Conservation (phyloP, 2,329 filamentous ascomycete genomes). For the Colletotrichum sp. region DNA sequence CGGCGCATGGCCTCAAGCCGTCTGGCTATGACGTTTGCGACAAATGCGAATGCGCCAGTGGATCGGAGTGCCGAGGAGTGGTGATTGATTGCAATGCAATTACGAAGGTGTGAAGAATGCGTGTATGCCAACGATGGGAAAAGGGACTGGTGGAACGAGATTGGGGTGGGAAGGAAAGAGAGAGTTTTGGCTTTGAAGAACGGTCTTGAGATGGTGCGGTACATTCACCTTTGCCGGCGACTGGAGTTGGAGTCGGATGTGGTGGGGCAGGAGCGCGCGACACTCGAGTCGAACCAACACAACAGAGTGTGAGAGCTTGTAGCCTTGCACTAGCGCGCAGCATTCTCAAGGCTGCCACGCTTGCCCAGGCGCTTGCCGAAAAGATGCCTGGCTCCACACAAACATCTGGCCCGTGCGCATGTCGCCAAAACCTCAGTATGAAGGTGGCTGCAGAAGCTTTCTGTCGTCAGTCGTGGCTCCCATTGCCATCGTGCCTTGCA, state of each 20-base stretch:
- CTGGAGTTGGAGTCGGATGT: conserved; percentile 1
- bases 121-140: not conserved
- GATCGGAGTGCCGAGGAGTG: not conserved
- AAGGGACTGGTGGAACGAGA: not conserved
- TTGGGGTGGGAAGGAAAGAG: not conserved
- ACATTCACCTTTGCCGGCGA: not conserved
- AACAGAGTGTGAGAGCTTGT: not conserved
- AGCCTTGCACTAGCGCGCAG: conserved; percentile 15
- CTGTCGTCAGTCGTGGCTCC: not conserved
- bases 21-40: conserved; percentile 16
- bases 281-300: conserved; percentile 13
- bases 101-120: not conserved
- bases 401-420: conserved; percentile 10
- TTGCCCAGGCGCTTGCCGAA: not conserved
- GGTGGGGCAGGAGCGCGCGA: conserved; percentile 4
- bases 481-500: not conserved
- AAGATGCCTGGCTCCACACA: not conserved
- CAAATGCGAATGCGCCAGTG: not conserved
- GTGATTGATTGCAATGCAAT: not conserved
- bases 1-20: not conserved
- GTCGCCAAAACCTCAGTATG: not conserved
- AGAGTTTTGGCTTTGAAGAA: not conserved
- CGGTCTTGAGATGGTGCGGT: not conserved
- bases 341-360: conserved; percentile 5
- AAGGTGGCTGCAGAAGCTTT: not conserved